phyloP scores from a whole-genome alignment of 208 protist genomes.

The Leishmania amazonensis region DNA sequence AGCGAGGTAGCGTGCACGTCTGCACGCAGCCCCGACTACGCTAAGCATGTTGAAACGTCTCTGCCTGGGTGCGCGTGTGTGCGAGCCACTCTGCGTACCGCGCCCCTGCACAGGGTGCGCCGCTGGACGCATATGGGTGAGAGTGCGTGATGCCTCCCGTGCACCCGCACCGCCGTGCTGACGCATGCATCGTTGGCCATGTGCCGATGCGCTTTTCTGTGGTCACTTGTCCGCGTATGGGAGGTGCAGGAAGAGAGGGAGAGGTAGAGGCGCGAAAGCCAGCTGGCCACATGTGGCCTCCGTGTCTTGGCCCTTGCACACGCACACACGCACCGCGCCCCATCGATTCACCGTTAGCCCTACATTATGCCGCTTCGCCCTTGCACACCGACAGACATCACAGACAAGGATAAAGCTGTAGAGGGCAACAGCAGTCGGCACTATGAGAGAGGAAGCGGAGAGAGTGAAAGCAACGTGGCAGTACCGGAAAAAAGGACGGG shows the following conservation, averaged over 20 bases:
- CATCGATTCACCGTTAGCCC: not conserved
- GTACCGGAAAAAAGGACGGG: not conserved
- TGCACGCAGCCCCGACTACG: not conserved
- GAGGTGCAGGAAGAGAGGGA: not conserved
- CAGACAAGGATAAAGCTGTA: not conserved
- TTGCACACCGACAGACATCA: not conserved
- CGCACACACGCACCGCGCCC: not conserved
- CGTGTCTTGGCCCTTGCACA: not conserved
- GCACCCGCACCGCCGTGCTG: not conserved
- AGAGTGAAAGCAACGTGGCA: not conserved
- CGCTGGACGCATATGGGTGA: not conserved
- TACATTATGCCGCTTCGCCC: not conserved
- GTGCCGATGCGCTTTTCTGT: not conserved
- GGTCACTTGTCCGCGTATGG: not conserved
- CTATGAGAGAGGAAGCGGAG: not conserved
- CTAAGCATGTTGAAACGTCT: not conserved
- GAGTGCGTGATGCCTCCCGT: not conserved
- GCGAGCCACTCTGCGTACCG: not conserved
- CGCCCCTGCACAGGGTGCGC: not conserved
- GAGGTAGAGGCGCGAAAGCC: not conserved
- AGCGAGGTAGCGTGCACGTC: not conserved
- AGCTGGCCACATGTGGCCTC: not conserved
- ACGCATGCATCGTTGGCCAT: not conserved
- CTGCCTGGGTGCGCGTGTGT: not conserved
- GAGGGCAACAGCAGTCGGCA: not conserved